Base-by-base conservation (phyloP, 2,329 filamentous ascomycete species). In the Neofusicoccum kwambonambiense region DNA sequence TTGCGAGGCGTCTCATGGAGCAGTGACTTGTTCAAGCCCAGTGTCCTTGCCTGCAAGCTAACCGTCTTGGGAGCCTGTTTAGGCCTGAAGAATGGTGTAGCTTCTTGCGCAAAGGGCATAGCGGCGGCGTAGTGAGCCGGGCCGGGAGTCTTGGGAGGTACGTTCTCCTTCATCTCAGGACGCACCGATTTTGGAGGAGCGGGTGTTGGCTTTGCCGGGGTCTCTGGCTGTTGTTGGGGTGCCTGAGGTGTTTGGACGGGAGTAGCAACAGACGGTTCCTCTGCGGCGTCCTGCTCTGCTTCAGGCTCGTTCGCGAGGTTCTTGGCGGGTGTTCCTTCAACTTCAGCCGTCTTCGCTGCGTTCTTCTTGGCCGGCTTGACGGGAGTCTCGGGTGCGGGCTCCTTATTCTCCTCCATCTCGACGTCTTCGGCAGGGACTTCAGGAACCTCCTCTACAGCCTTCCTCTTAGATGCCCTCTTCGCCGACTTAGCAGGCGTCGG, bases 1-100 rank as follows among this genome's bases (percentile, higher is more conserved):
- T 57, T 68, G 6, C 65, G 62, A 9, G 66, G 64, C 1, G 65
- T 66, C 39, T 56, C 62, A n/a, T 39, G 47, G 9, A 68, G 44
- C 4, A 68, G 52, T 9, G 65, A 56, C 34, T 64, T 65, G 17
- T 51, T 63, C 15, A 65, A 47, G 44, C 22, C 51, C 12, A 47
- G 56, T 9, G 63, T 60, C 15, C 35, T 60, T 12, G 63, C 54
- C 12, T 65, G 63, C 7, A 64, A 17, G 35, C 52, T 64, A n/a
- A 41, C 39, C 2, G 62, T 50, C 34, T 50, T 50, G 3, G 34
- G 51, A 9, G 50, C 11, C 4, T 54, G 27, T 12, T 45, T 39
- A 12, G 61, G 61, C 35, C 41, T 64, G 61, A 64, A 64, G 17
- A 64, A 64, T 9, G 61, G 61, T 7, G 61, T 64, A 12, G 61